These are phyloP conservation scores for Acacia confusa DNA, from an alignment of 306 rosid species.

Conservation along the genomic window DNA sequence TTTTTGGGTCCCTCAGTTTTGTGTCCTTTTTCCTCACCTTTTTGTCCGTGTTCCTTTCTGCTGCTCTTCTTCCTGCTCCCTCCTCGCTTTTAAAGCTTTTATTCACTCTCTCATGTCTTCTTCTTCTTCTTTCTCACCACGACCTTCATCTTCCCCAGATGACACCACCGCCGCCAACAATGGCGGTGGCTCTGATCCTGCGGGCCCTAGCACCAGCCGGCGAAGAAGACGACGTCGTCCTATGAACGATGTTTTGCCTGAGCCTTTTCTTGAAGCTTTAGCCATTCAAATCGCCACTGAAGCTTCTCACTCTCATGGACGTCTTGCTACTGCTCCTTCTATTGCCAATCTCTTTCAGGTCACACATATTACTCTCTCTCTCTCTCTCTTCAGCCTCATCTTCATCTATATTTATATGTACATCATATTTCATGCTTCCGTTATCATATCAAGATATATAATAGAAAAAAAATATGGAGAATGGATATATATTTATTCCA, in stretches of 20 bases:
- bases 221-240: conserved; percentile 45
- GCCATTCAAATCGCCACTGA: conserved; percentile 73
- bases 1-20: conserved; percentile 36
- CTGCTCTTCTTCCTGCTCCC: conserved; percentile 39
- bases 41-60: conserved; percentile 71
- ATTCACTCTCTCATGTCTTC: conserved; percentile 38
- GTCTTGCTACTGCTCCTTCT: conserved; percentile 70
- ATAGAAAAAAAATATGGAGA: neutral
- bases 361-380: neutral
- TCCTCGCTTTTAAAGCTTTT: neutral
- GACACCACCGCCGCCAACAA: neutral
- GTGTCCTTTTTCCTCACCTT: conserved; percentile 79
- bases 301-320: conserved; percentile 56
- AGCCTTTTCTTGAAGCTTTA: conserved; percentile 64
- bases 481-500: neutral
- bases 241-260: conserved; percentile 68
- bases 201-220: conserved; percentile 32
- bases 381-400: neutral
- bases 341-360: conserved; percentile 77
- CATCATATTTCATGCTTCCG: neutral
- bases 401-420: neutral
- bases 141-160: neutral
- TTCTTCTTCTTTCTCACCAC: neutral
- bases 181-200: conserved; percentile 39
- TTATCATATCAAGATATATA: neutral